These are phyloP conservation scores for Hyphopichia fennica DNA, from an alignment of 1,139 yeast genomes.

Conservation along the genomic window DNA sequence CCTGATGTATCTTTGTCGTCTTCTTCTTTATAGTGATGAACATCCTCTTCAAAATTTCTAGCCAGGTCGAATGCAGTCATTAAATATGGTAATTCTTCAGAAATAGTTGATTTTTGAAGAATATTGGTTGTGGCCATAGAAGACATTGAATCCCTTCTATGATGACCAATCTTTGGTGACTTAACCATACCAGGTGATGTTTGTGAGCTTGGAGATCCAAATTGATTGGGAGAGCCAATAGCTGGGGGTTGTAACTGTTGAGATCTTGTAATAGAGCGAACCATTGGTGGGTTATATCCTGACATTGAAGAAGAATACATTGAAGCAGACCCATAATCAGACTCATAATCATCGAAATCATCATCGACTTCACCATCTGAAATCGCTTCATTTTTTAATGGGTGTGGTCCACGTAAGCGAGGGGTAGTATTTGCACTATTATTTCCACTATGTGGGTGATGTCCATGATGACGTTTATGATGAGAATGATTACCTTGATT, in stretches of 20 bases:
- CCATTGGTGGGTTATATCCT: conserved; percentile 33
- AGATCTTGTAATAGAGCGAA: conserved; percentile 43
- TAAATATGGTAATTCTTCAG: conserved; percentile 57
- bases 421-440: conserved; percentile 1
- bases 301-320: conserved; percentile 27
- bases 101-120: conserved; percentile 46
- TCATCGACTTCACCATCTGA: conserved; percentile 6
- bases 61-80: conserved; percentile 61
- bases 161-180: conserved; percentile 8
- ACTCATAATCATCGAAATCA: conserved; percentile 21
- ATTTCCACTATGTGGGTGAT: background rate
- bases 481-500: background rate
- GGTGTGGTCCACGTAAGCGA: conserved; percentile 2
- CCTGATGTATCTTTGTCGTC: conserved; percentile 8
- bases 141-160: conserved; percentile 27
- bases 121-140: conserved; percentile 28
- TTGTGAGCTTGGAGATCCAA: conserved; percentile 4
- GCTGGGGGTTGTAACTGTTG: conserved; percentile 5
- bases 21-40: conserved; percentile 35
- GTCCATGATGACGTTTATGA: background rate
- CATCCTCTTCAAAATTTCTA: conserved; percentile 49
- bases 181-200: conserved; percentile 2
- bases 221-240: background rate
- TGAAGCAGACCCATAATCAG: conserved; percentile 30
- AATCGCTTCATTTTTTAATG: conserved; percentile 2